phyloP scores from a whole-genome alignment of 306 rosid species.

The Ceratonia siliqua region DNA sequence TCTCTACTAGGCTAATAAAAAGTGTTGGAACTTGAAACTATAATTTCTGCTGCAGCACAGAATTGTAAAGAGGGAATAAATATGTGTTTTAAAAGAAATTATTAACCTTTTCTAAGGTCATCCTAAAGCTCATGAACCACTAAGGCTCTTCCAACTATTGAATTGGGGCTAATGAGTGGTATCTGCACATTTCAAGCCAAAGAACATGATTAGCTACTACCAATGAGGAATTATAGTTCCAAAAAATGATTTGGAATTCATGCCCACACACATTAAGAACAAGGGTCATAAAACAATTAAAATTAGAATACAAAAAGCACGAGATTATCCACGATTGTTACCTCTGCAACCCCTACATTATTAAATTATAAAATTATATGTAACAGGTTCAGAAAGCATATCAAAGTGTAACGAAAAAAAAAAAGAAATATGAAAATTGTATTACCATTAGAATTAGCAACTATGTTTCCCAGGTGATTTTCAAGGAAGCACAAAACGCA shows the following conservation, averaged over 20 bases:
- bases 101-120: constrained; percentile 85
- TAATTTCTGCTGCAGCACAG: constrained; percentile 22
- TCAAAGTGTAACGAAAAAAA: not conserved
- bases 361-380: constrained; percentile 12
- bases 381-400: constrained; percentile 7
- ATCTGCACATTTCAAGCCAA: constrained; percentile 50
- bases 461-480: constrained; percentile 99
- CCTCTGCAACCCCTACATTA: constrained; percentile 71
- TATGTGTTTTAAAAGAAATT: constrained; percentile 36
- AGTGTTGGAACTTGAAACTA: constrained; percentile 18
- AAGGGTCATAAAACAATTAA: not conserved
- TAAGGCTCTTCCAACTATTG: constrained; percentile 83
- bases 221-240: not conserved
- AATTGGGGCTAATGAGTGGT: constrained; percentile 69
- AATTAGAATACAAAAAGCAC: constrained; percentile 37
- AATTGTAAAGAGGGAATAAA: not conserved
- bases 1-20: not conserved
- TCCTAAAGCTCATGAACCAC: constrained; percentile 89
- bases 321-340: constrained; percentile 73
- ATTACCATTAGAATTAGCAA: constrained; percentile 74
- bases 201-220: constrained; percentile 13
- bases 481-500: too few relatives aligned
- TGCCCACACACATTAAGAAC: not conserved
- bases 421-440: constrained; percentile 11
- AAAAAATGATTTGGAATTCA: not conserved